These are phyloP conservation scores for Neurospora sp. DNA, from an alignment of 495 filamentous ascomycete species.

Conservation along the genomic window DNA sequence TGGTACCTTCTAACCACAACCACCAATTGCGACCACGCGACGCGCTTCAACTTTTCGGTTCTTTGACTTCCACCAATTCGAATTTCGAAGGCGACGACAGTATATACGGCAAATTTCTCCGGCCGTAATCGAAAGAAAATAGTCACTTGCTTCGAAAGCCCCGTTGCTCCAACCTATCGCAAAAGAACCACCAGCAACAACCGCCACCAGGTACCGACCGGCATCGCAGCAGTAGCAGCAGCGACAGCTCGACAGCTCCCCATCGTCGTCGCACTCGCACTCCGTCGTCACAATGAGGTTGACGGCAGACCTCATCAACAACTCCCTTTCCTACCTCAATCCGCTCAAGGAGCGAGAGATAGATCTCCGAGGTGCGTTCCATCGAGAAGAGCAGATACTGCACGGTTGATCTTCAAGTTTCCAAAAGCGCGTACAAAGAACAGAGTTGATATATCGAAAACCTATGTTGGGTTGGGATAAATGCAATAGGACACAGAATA, in stretches of 20 bases:
- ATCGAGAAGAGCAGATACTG: constrained; percentile 97
- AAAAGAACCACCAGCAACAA: not conserved
- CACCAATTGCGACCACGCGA: not conserved
- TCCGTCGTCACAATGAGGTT: constrained; percentile 60
- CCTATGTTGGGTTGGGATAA: constrained; percentile 15
- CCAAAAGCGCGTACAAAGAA: constrained; percentile 29
- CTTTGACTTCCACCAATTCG: not conserved
- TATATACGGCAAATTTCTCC: not conserved
- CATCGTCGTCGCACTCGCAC: not conserved
- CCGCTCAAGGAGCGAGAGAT: constrained; percentile 96
- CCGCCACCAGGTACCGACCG: not conserved
- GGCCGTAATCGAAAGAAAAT: not conserved
- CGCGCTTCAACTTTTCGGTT: not conserved
- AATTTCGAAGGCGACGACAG: not conserved
- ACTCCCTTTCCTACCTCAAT: constrained; percentile 93
- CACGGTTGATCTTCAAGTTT: constrained; percentile 43
- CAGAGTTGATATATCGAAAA: constrained; percentile 65
- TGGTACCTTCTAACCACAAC: not conserved
- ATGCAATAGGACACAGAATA: constrained; percentile 85
- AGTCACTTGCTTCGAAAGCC: not conserved
- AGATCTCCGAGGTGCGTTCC: constrained; percentile 95
- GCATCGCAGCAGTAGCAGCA: not conserved
- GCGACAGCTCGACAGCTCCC: not conserved
- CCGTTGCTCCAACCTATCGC: not conserved
- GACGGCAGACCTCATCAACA: constrained; percentile 84